Base-by-base conservation (phyloP, 805 yeast genomes). In the Candida hispaniensis region DNA sequence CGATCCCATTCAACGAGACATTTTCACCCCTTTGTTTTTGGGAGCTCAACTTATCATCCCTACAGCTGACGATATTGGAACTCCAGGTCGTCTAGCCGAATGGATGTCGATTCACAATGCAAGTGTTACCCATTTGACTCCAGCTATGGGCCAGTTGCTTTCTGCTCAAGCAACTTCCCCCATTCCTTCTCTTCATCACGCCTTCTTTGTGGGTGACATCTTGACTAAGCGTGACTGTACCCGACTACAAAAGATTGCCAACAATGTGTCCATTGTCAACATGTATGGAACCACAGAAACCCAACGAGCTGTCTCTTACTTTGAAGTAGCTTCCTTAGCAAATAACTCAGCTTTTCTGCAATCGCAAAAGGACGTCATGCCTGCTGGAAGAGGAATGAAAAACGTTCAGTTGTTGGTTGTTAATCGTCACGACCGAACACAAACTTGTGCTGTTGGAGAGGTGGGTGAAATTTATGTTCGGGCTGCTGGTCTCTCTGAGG, bases 221-320 rank as follows among this genome's bases (percentile, higher is more conserved):
- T 65, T 91, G 45, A 91, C 99, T 45, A 93, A 91, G 61, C 78
- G 98, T 61, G 99, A 93, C 59, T 91, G 98, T 60, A 63, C 82
- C 46, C 72, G 96, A 51, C 67, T 91, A 48, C 99, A 91, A 57
- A 73, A 91, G 1, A 67, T 91, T 49, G 97, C 97, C 9, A 75
- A 75, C 54, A 88, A 91, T 51, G 93, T 82, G 38, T 64, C 59
- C 54, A 88, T 91, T 52, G 93, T 91, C 47, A 91, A 91, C 61
- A 91, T 91, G 99, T 91, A 91, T 57, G 99, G 99, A 51, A 91
- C 99, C 23, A 91, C 99, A 7, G 99, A 91, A 59, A 91, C 99
- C 10, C 99, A 93, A 65, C 73, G 99, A 54, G 91, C 99, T 2
- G 99, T 91, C 15, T 86, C 97, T 0, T 91, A 72, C 60, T 93